Evolutionary conservation across 768 basidiomycete genomes (phyloP), one percentile per base, ranked within the genome.

Genomic region (Hygrophorus pudorinus): DNA sequence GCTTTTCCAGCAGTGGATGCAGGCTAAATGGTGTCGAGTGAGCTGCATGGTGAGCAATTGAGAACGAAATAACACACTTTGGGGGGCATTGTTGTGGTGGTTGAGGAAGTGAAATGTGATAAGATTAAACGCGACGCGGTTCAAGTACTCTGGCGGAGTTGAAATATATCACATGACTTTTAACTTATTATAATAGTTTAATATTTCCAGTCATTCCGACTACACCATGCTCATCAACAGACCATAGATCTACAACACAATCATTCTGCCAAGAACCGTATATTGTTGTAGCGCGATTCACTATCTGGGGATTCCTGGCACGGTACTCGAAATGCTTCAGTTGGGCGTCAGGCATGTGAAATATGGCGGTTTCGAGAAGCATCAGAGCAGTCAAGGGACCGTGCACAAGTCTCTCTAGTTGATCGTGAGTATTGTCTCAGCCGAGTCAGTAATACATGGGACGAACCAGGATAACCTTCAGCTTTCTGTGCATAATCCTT

Each of bases 311-410:
- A 45, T 76, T 77, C 30, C 67, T 64, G 3, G 80, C 80, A 30
- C 76, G 62, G 51, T 82, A 81, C 40, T 68, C 76, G 52, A 86
- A 87, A 4, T 62, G 49, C 36, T 58, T 65, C 44, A 88, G 53
- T 17, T 62, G 56, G 10, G 63, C 57, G 2, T 64, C 59, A 1
- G 80, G 78, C 38, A 72, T 63, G 38, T 78, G 59, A 51, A 77
- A 66, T 5, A 63, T 59, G 28, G 75, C 64, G 0, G 71, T 62
- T 54, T 90, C 88, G 29, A 90, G 65, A 4, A 90, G 65, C 75
- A 90, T 79, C 42, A 85, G 65, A 0, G 87, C 85, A 2, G 81
- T 89, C 34, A 91, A 63, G 32, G 88, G 87, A 0, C 85, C 87
- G 55, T 90, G 88, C 9, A 90, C 84, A n/a, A 91, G 71, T 9